These are phyloP conservation scores for Wickerhamiella siamensis DNA, from an alignment of 805 yeast genomes.

Conservation along the genomic window DNA sequence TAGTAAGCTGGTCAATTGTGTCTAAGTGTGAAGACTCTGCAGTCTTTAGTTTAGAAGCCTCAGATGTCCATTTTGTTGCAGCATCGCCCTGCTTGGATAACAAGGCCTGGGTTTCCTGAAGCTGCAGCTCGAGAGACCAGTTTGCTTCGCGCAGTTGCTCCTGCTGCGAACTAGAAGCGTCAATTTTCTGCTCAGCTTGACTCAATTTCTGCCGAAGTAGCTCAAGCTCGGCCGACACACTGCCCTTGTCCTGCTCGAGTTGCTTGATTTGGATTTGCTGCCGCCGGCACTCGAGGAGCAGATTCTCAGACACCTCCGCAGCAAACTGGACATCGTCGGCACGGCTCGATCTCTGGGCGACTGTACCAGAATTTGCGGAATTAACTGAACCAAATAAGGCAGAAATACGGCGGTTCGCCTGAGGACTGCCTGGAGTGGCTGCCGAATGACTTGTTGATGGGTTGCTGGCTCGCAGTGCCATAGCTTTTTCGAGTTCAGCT, in stretches of 20 bases:
- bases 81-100: constrained; percentile 11
- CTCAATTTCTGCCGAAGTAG: constrained; percentile 11
- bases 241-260: constrained; percentile 10
- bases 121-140: constrained; percentile 25
- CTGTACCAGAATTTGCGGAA: neutral
- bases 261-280: constrained; percentile 17
- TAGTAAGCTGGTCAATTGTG: constrained; percentile 17
- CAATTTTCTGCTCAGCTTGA: constrained; percentile 13
- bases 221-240: constrained; percentile 1
- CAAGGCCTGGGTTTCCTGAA: constrained; percentile 13
- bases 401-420: neutral
- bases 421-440: neutral
- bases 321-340: constrained; percentile 16
- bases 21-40: constrained; percentile 18
- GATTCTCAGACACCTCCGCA: constrained; percentile 22
- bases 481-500: neutral
- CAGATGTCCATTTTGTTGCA: constrained; percentile 18
- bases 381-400: neutral
- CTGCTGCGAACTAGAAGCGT: constrained; percentile 5
- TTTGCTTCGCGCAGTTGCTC: constrained; percentile 21
- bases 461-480: neutral
- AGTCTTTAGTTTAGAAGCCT: constrained; percentile 16
- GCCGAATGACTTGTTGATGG: neutral
- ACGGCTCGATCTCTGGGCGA: neutral
- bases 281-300: constrained; percentile 24